Evolutionary conservation across 345 rosid species (phyloP).

Genomic region (Sisymbrium irio): DNA sequence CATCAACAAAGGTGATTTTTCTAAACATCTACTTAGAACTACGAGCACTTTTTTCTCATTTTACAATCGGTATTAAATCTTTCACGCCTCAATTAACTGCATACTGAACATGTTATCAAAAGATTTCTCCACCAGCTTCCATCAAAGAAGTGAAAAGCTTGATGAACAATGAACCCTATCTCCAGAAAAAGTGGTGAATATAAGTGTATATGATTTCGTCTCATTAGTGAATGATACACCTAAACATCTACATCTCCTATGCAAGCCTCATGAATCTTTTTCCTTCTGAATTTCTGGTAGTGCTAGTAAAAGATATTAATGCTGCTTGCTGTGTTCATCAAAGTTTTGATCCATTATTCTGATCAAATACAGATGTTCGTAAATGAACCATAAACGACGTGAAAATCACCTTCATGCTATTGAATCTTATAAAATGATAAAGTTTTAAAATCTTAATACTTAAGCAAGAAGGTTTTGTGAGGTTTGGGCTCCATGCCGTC

Average conservation of each 20-base stretch:
- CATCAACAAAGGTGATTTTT: neutral
- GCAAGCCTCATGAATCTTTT: neutral
- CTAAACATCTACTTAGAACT: neutral
- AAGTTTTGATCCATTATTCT: neutral
- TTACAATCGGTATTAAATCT: neutral
- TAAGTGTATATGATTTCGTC: too few relatives aligned
- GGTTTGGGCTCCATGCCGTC: neutral
- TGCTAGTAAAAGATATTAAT: neutral
- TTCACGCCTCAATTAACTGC: neutral
- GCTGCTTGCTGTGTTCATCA: neutral
- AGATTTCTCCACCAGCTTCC: neutral
- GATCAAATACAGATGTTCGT: neutral
- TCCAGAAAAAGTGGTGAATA: neutral
- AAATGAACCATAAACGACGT: neutral
- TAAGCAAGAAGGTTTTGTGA: neutral
- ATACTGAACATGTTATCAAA: neutral
- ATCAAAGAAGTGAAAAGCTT: neutral
- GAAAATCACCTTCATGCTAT: neutral
- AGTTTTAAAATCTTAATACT: neutral
- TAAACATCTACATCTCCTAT: neutral
- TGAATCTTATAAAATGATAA: neutral
- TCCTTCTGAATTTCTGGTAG: neutral
- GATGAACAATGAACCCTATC: neutral
- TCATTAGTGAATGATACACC: neutral
- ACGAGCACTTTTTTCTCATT: neutral